Base-by-base conservation (phyloP, 345 rosid species). In the Brassica carinata region DNA sequence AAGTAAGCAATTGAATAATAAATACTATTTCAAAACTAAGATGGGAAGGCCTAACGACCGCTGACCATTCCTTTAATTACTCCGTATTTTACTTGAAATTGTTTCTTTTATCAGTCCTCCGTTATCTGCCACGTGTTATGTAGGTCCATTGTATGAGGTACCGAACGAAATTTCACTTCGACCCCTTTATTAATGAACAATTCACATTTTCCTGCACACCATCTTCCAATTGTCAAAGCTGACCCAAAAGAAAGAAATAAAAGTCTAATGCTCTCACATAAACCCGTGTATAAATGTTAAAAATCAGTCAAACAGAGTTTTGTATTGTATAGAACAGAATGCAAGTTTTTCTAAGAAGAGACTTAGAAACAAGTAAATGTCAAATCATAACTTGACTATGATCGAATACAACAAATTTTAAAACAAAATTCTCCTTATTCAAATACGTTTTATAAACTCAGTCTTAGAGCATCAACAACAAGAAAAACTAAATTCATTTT, bases 31-130 rank as follows among this genome's bases (percentile, higher is more conserved):
- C 29, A 10, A 40, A 57, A 27, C 62, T 11, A 30, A 18, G 13
- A 74, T 36, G 9, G 4, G 74, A 79, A 67, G 23, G 38, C 33
- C 19, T 63, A 75, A 64, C 73, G 57, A 76, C 80, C 80, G 69
- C 72, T 81, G 79, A 73, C 77, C 45, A 0, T 51, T 55, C 76
- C 71, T 5, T 68, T 19, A 53, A 61, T 82, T 84, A 63, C 76
- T 75, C 80, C 68, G 76, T 81, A 55, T 26, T 38, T 69, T 69
- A 45, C 62, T 57, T 72, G 77, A 65, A 73, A 1, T 73, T 69
- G 51, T 61, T 59, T 64, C 18, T 8, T 13, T 38, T 2, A 5
- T 74, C 34, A 66, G 55, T 79, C 62, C 26, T 29, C n/a, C 7
- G 9, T 5, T 48, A 61, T 29, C 27, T 1, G 75, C 71, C 83